Evolutionary conservation across 352 stramenopile species (phyloP), one percentile per base, ranked within the genome.

Genomic region (Phytophthora syringae): DNA sequence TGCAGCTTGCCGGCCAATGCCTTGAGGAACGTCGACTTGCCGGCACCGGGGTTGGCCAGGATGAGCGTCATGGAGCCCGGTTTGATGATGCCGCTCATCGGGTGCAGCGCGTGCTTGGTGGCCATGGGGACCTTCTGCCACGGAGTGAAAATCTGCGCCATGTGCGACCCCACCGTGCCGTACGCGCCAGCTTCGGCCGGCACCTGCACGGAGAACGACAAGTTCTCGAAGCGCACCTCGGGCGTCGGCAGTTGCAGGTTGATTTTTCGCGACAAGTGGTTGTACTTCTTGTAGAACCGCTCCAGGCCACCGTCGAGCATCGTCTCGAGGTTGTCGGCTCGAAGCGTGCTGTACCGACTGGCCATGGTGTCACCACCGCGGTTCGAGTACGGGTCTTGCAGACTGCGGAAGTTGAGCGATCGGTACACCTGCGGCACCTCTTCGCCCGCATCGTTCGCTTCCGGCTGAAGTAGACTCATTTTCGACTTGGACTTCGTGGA

Each of bases 211-310:
- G 78, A 70, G 60, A 86, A 88, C 47, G 67, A 83, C 21, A 90
- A 34, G 60, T 87, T 88, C 60, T 88, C 73, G 50, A 90, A 89
- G 39, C 77, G 79, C 64, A 88, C 77, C 63, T 88, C 79, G 3
- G 61, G 61, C 2, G 61, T 69, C 0, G 61, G 52, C 5, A 69
- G 24, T 4, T 55, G 61, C 22, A 69, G 45, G 69, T 89, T 87
- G 53, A 86, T 70, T 67, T 88, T 86, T 32, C 60, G 60, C 7
- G 76, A 88, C 10, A 88, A 24, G 60, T 86, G 71, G 61, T 87
- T 66, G 74, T 88, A 90, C 73, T 90, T 90, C 55, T 87, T 83
- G 73, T 88, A 90, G 64, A 90, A 90, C 50, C 60, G 60, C 47
- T 91, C 82, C 6, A 88, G 60, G 3, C 80, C 82, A 28, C 82